A percentile compares a stretch with the other conserved stretches of the same genome.
Evolutionary conservation across 106 monocot genomes (phyloP).

Genomic region (Platanthera zijinensis): DNA sequence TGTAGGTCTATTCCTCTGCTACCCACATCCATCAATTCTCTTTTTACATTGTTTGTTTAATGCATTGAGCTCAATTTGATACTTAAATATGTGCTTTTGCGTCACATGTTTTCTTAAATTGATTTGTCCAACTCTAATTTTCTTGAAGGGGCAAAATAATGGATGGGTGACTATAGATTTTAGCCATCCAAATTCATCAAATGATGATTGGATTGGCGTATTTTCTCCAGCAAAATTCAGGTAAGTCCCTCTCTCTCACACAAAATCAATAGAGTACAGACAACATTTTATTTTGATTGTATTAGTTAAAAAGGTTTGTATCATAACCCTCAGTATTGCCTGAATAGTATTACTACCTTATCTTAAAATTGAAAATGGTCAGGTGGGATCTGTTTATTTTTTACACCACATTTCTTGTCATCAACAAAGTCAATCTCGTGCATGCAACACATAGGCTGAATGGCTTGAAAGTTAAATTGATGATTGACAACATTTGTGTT

Average conservation of each 20-base stretch:
- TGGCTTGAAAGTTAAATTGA: background rate
- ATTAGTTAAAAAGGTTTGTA: background rate
- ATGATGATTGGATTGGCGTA: slow-evolving; percentile 91
- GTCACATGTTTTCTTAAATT: background rate
- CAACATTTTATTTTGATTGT: background rate
- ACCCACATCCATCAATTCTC: too few relatives aligned
- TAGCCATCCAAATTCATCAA: slow-evolving; percentile 53
- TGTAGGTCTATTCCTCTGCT: too few relatives aligned
- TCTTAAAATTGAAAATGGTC: background rate
- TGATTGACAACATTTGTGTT: background rate
- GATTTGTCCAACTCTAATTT: background rate
- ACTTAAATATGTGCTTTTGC: background rate
- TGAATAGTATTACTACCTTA: background rate
- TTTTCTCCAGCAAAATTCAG: slow-evolving; percentile 95
- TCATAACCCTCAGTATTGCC: background rate
- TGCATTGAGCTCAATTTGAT: background rate
- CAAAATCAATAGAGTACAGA: background rate
- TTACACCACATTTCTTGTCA: background rate
- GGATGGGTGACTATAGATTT: slow-evolving; percentile 74
- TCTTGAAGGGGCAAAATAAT: slow-evolving; percentile 43
- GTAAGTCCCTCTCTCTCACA: slow-evolving; percentile 17
- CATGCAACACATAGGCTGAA: background rate
- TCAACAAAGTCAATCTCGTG: background rate
- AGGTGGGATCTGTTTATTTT: background rate
- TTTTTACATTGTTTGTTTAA: background rate